phyloP scores from a whole-genome alignment of 1,284 basidiomycete genomes.

The Ceratobasidium sp. region DNA sequence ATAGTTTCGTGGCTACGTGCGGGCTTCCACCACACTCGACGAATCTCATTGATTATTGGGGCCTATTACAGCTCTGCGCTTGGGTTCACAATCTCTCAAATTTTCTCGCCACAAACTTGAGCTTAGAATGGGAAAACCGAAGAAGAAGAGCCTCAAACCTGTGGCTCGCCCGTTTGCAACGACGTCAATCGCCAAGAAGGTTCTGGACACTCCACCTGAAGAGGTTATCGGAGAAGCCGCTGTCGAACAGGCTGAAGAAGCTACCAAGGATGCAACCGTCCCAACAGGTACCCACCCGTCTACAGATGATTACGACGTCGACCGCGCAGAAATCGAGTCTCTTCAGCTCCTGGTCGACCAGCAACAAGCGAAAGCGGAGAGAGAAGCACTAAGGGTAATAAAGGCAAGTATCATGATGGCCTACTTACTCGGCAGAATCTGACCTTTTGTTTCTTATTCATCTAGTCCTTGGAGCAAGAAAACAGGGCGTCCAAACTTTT shows the following conservation, averaged over 20 bases:
- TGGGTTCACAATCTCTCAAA: too few species aligned
- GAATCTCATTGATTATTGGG: too few species aligned
- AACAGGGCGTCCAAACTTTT: conserved; percentile 79
- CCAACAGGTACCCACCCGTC: conserved; percentile 51
- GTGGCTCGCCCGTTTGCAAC: conserved; percentile 85
- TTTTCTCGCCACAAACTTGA: neutral
- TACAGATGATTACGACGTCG: conserved; percentile 42
- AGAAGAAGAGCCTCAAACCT: conserved; percentile 85
- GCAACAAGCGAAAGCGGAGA: conserved; percentile 89
- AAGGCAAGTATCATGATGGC: conserved; percentile 60
- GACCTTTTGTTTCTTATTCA: conserved; percentile 11
- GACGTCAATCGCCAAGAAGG: conserved; percentile 89
- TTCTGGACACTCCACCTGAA: conserved; percentile 57
- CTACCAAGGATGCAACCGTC: conserved; percentile 36
- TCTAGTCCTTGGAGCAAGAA: conserved; percentile 88
- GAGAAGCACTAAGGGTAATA: conserved; percentile 81
- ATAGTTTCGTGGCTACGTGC: conserved; percentile 3
- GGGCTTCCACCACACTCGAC: neutral
- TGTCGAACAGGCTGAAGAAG: conserved; percentile 50
- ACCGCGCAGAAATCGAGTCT: conserved; percentile 47
- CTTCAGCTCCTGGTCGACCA: conserved; percentile 82
- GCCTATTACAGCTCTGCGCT: too few species aligned
- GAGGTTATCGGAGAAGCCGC: conserved; percentile 53
- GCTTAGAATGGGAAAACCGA: conserved; percentile 85
- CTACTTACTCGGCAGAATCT: neutral